Evolutionary conservation across 2,329 filamentous ascomycete species (phyloP).

Genomic region (Aspergillus piperis): DNA sequence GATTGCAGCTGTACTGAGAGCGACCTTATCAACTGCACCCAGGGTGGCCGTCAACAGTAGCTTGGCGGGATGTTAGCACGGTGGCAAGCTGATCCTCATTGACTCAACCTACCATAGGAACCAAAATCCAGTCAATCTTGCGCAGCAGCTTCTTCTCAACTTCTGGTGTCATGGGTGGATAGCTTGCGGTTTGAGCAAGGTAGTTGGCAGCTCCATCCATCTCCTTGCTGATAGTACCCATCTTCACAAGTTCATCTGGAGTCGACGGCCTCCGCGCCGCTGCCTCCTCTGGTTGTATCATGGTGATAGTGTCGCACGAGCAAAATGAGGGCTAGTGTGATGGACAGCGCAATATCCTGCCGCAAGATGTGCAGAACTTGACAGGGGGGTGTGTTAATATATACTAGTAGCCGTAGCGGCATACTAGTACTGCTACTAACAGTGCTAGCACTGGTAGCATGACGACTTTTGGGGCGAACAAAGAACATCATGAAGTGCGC

Average conservation of each 20-base stretch:
- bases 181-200: conserved; percentile 21
- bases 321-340: too few relatives aligned
- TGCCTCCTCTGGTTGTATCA: not conserved
- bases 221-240: not conserved
- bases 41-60: conserved; percentile 31
- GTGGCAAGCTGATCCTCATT: not conserved
- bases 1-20: conserved; percentile 49
- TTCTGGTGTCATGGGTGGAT: conserved; percentile 25
- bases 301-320: not conserved
- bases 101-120: conserved; percentile 55
- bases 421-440: too few relatives aligned
- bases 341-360: too few relatives aligned
- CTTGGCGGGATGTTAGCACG: conserved; percentile 11
- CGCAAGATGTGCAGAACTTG: too few relatives aligned
- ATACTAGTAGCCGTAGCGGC: too few relatives aligned
- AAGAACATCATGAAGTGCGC: not conserved
- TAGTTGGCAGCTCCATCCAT: conserved; percentile 32
- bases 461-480: too few relatives aligned
- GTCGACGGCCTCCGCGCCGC: not conserved
- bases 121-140: conserved; percentile 58
- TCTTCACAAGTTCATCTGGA: not conserved
- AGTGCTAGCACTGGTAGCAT: too few relatives aligned
- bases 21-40: conserved; percentile 33
- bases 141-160: conserved; percentile 40
- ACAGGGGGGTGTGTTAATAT: too few relatives aligned